Evolutionary conservation across 2,329 filamentous ascomycete genomes (phyloP), one percentile per base, ranked within the genome.

Genomic region (Zymoseptoria ardabiliae): DNA sequence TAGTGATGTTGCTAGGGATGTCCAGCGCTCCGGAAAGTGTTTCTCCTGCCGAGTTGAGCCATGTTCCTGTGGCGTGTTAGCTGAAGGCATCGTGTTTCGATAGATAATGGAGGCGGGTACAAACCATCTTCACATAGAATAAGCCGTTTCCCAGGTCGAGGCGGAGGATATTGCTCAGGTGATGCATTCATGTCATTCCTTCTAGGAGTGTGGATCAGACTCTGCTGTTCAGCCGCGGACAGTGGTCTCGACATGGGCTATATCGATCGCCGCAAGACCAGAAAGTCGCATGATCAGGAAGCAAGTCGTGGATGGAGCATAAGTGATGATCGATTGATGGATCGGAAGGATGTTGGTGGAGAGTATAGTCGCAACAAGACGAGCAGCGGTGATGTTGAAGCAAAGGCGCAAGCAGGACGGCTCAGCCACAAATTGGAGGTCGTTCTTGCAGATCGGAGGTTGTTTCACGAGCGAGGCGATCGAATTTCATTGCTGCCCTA

Each of bases 1-100:
- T 72, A 0, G 78, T 80, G 35, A 81, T 76, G 65, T 82, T 82
- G 65, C 75, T 79, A 2, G 78, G 78, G 8, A 78, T 73, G 2
- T 72, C 66, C 4, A 79, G 62, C 56, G 75, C 72, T 4, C 74
- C 74, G 57, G 77, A 77, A n/a, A 76, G 68, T 58, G 72, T 74
- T 51, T 75, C 76, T 56, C 76, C 76, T 61, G 80, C 78, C 8
- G 77, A 76, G 64, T 81, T 78, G 53, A 79, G 68, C 78, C 78
- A 80, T n/a, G 78, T 77, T 50, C 73, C 73, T 73, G 51, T 30
- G 17, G 19, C 1, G 20, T 41, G 49, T 57, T 13, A 57, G 56
- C 35, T 19, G 21, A 23, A 7, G 2, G 20, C 22, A 21, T 56
- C 5, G 25, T 28, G 8, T 4, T 50, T n/a, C 20, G 3, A n/a